Evolutionary conservation across 2,329 filamentous ascomycete genomes (phyloP).

Genomic region (Boeremia exigua): DNA sequence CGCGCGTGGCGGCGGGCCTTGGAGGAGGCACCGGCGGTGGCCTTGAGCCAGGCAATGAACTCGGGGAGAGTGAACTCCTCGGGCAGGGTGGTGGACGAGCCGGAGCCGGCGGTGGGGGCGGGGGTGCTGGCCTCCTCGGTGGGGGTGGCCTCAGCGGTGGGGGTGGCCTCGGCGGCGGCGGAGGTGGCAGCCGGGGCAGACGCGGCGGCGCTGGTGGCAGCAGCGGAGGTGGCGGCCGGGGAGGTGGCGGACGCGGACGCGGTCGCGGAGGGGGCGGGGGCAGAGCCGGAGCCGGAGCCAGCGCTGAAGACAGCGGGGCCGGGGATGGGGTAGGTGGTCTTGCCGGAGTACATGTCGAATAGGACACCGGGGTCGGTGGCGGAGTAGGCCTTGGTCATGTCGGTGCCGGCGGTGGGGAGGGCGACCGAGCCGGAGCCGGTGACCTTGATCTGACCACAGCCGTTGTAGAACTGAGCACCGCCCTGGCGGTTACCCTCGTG

Average conservation of each 20-base stretch:
- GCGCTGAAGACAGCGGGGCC: slow-evolving; percentile 43
- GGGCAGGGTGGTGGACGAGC: slow-evolving; percentile 28
- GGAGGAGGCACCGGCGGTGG: slow-evolving; percentile 25
- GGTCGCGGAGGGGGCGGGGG: slow-evolving; percentile 8
- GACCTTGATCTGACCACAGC: slow-evolving; percentile 51
- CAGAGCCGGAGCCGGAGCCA: slow-evolving; percentile 2
- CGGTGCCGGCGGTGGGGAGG: slow-evolving; percentile 46
- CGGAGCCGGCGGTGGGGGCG: slow-evolving; percentile 12
- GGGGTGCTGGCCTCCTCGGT: slow-evolving; percentile 4
- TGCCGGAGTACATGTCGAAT: slow-evolving; percentile 48
- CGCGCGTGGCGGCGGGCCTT: slow-evolving; percentile 47
- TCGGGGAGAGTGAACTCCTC: slow-evolving; percentile 37
- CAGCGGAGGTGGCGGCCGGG: too few relatives aligned
- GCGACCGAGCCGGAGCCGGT: slow-evolving; percentile 34
- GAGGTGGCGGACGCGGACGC: slow-evolving; percentile 13
- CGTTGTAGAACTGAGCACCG: slow-evolving; percentile 54
- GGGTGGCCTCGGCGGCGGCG: slow-evolving; percentile 5
- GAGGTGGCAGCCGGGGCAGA: not conserved
- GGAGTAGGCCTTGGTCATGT: slow-evolving; percentile 55
- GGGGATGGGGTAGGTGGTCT: slow-evolving; percentile 47
- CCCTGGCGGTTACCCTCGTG: slow-evolving; percentile 45
- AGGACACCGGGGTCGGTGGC: slow-evolving; percentile 49
- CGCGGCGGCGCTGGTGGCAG: slow-evolving; percentile 13
- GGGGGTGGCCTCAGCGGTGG: slow-evolving; percentile 14
- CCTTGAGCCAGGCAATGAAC: slow-evolving; percentile 41